Base-by-base conservation (phyloP, 176 grass and related monocot genomes). In the Avena atlantica region DNA sequence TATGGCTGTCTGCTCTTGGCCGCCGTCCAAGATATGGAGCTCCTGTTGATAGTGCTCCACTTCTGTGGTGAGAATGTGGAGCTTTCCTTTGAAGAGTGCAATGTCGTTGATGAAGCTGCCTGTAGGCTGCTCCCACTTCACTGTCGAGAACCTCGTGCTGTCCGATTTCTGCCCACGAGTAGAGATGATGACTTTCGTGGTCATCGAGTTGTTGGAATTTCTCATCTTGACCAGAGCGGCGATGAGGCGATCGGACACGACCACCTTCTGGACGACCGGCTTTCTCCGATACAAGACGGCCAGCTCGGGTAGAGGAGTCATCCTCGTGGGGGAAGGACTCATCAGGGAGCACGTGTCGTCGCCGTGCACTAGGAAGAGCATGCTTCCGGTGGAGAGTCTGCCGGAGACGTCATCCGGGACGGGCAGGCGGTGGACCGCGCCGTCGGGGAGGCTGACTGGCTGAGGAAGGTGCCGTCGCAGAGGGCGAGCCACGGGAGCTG, bases 341-440 rank as follows among this genome's bases (percentile, higher is more conserved):
- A 74, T 8, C 42, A 72, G 40, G 9, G 10, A 73, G 70, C 11
- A 47, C 20, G 10, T 21, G 40, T 0, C 5, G 20, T 72, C 70
- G 9, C 20, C 70, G 11, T 73, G 70, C 70, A 23, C 70, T 0
- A 48, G 42, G 42, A 48, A 23, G 42, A 73, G 19, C 1, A 1
- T 1, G 11, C 70, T 13, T 5, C 70, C 70, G 5, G 10, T 73
- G 70, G 70, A 73, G 42, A 48, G 0, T 48, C 42, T 1, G 70
- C 2, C 8, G 0, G 70, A 6, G 0, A 3, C 70, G 40, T 14
- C 5, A 2, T 23, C 11, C 0, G 5, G 17, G 0, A 24, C 0
- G 42, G 42, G 42, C 20, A 48, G 19, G 11, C 2, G 70, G 42
- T 73, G 42, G 5, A 73, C 5, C 20, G 70, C 70, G 42, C 42